Conservation (phyloP, 2,329 filamentous ascomycete genomes). For the Aureobasidium sp. region DNA sequence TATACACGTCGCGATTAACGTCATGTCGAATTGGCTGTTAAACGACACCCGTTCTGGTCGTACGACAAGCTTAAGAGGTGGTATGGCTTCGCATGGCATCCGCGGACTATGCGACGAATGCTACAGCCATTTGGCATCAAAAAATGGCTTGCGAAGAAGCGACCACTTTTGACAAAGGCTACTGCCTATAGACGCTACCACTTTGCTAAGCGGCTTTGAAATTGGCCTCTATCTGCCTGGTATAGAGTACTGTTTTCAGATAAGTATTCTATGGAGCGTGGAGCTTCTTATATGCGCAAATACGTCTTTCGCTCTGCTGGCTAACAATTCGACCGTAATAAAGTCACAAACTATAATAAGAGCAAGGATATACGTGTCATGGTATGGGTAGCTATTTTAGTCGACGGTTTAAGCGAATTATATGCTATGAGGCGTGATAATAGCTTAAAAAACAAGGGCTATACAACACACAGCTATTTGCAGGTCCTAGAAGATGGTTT, state of each 20-base stretch:
- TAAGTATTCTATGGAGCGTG: not conserved
- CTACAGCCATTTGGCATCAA: not conserved
- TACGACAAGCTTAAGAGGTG: not conserved
- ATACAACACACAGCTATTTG: not conserved
- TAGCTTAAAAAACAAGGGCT: not conserved
- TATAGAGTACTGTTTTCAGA: not conserved
- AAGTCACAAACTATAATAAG: not conserved
- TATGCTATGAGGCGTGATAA: not conserved
- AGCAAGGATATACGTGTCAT: slow-evolving; percentile 1
- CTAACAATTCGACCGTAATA: not conserved
- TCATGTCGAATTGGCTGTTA: not conserved
- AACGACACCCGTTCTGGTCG: not conserved
- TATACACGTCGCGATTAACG: not conserved
- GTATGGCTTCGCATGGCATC: not conserved
- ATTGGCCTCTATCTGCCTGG: not conserved
- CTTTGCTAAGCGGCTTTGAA: not conserved
- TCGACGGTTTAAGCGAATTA: not conserved
- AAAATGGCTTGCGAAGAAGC: not conserved
- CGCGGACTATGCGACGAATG: not conserved
- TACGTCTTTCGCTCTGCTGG: not conserved
- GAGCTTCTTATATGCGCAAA: not conserved
- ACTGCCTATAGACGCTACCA: not conserved
- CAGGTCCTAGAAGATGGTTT: not conserved
- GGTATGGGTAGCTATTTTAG: not conserved
- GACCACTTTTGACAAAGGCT: not conserved